Percentiles rank a stretch among this genome's conserved stretches.
Evolutionary conservation across 345 rosid species (phyloP).

Genomic region (Eucalyptus curtisii): DNA sequence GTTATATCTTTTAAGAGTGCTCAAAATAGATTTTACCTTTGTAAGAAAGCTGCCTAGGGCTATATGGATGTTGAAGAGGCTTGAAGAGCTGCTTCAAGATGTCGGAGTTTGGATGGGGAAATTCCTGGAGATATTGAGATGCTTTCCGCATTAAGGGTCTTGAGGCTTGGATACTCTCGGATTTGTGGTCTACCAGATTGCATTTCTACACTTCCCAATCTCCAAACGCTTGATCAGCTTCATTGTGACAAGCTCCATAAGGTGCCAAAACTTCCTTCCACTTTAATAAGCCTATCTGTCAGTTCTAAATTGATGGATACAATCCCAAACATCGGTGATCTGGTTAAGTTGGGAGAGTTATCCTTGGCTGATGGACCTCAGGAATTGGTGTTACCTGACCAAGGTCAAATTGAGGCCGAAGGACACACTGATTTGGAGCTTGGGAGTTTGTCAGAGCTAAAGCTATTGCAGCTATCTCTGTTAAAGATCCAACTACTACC

Average conservation of each 20-base stretch:
- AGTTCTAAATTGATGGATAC: neutral
- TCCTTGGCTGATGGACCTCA: neutral
- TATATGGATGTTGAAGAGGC: neutral
- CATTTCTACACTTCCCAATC: neutral
- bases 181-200: neutral
- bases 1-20: neutral
- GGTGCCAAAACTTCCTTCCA: neutral
- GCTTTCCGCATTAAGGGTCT: neutral
- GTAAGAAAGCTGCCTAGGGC: neutral
- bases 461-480: neutral
- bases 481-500: neutral
- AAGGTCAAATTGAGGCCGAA: fast-evolving
- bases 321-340: neutral
- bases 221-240: neutral
- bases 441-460: neutral
- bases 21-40: neutral
- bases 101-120: neutral
- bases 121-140: neutral
- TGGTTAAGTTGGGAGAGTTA: neutral
- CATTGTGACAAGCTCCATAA: neutral
- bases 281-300: neutral
- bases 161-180: neutral
- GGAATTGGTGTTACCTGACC: neutral
- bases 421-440: fast-evolving
- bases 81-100: neutral